A percentile compares a stretch with the other conserved stretches of the same genome.
These are phyloP conservation scores for Tylopilus rubrobrunneus DNA, from an alignment of 768 basidiomycete species.

Conservation along the genomic window DNA sequence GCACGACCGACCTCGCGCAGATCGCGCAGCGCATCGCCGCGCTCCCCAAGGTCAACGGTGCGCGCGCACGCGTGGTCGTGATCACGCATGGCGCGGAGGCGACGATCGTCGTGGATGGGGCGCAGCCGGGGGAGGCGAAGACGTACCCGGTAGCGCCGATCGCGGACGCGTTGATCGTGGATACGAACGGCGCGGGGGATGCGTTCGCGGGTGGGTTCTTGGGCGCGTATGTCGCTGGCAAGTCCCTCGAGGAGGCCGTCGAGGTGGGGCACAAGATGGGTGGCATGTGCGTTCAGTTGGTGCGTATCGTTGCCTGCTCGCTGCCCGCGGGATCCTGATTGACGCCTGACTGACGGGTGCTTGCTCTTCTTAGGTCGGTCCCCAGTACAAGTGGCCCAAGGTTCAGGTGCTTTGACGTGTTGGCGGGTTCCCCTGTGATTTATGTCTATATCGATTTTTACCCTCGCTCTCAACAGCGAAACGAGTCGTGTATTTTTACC, in stretches of 20 bases:
- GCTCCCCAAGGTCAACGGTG: constrained; percentile 70
- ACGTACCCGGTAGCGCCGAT: constrained; percentile 57
- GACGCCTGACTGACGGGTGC: background rate
- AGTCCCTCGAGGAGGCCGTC: constrained; percentile 70
- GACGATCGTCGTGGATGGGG: constrained; percentile 71
- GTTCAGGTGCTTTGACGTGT: constrained; percentile 37
- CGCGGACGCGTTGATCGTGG: constrained; percentile 67
- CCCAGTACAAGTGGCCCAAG: constrained; percentile 57
- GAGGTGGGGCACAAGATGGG: constrained; percentile 86
- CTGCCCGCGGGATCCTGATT: no score
- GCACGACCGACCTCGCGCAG: constrained; percentile 58
- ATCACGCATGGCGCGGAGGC: constrained; percentile 86
- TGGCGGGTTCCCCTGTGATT: background rate
- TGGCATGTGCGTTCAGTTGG: constrained; percentile 79
- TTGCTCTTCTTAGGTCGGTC: constrained; percentile 42
- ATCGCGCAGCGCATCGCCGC: constrained; percentile 77
- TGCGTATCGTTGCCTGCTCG: constrained; percentile 26
- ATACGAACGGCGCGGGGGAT: constrained; percentile 98
- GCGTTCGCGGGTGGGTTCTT: constrained; percentile 97
- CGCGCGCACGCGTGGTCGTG: constrained; percentile 76
- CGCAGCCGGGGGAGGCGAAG: constrained; percentile 43
- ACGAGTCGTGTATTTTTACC: constrained; percentile 23
- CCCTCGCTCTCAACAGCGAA: constrained; percentile 39
- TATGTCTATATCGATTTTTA: background rate
- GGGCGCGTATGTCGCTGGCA: constrained; percentile 78